Evolutionary conservation across 192 early-diverging fungal genomes (phyloP), one percentile per base, ranked within the genome.

Genomic region (Linnemannia hyalina): DNA sequence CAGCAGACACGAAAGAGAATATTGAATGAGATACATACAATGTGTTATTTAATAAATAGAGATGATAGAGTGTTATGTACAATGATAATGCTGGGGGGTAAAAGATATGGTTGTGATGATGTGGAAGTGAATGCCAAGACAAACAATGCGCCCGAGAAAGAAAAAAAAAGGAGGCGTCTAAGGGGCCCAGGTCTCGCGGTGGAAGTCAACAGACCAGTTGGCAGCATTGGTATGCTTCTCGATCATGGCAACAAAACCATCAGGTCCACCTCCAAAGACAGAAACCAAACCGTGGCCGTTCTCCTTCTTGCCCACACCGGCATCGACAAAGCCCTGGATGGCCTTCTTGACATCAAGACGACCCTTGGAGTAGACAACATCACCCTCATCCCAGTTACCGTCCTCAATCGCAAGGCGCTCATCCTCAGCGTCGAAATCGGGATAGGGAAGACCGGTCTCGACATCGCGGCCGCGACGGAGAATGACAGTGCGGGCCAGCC

Each of bases 341-440:
- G 57, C 75, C 76, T 81, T 80, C 84, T 86, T 86, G 63, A 86
- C 84, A 81, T 86, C 84, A 16, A 86, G 26, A 29, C 84, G 84
- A 23, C 84, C 84, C 40, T 76, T 73, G 10, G 84, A 63, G 73
- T 86, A 86, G 22, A 86, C 75, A 8, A 86, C 84, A 81, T 86
- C 84, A 18, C 84, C 84, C 42, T 86, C 84, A 36, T 86, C 84
- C 84, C 84, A 86, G 79, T 86, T 86, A 15, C 84, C 84, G n/a
- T 86, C 84, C 76, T 86, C 84, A 57, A 70, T 52, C 26, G 79
- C 18, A 2, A 77, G 68, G 16, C 76, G 44, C 42, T 86, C 84
- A 47, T 86, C 84, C 70, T 86, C 80, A 16, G 38, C 44, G 0
- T 42, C 75, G 6, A 86, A 78, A 9, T 86, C 76, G 26, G 84